A percentile compares a stretch with the other conserved stretches of the same genome.
Evolutionary conservation across 495 filamentous ascomycete species (phyloP).

Genomic region (Aspergillus sclerotioniger): DNA sequence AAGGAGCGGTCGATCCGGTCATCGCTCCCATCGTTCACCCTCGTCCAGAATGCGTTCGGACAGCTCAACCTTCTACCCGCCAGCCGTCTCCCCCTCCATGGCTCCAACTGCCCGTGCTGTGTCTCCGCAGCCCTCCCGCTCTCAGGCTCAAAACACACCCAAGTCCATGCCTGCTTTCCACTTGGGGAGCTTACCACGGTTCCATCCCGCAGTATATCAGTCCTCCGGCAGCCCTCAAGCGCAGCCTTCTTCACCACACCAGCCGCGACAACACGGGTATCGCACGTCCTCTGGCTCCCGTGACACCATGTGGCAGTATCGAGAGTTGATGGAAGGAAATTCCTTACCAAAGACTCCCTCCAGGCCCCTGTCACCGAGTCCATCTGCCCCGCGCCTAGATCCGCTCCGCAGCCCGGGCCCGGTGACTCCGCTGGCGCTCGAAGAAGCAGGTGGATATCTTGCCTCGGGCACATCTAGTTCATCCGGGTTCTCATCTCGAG

Average conservation of each 20-base stretch:
- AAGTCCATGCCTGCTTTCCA: slow-evolving; percentile 39
- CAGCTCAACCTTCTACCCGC: slow-evolving; percentile 36
- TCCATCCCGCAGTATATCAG: slow-evolving; percentile 50
- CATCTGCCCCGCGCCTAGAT: slow-evolving; percentile 59
- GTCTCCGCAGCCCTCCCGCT: slow-evolving; percentile 35
- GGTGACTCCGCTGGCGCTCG: slow-evolving; percentile 73
- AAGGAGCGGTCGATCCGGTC: slow-evolving; percentile 12
- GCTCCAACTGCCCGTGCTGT: slow-evolving; percentile 32
- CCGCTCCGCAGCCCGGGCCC: slow-evolving; percentile 75
- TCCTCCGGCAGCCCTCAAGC: slow-evolving; percentile 22
- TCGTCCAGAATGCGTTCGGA: slow-evolving; percentile 41
- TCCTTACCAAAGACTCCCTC: slow-evolving; percentile 26
- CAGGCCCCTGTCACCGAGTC: slow-evolving; percentile 40
- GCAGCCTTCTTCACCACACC: slow-evolving; percentile 33
- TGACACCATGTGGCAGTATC: slow-evolving; percentile 40
- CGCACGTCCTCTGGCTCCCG: slow-evolving; percentile 36
- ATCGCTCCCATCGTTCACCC: slow-evolving; percentile 23
- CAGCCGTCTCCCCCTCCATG: slow-evolving; percentile 38
- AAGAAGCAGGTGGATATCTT: slow-evolving; percentile 56
- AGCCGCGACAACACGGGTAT: slow-evolving; percentile 33
- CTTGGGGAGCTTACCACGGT: slow-evolving; percentile 45
- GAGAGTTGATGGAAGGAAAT: slow-evolving; percentile 35
- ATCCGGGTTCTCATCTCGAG: slow-evolving; percentile 23
- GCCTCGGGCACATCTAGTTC: slow-evolving; percentile 34
- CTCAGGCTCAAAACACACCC: slow-evolving; percentile 26